These are phyloP conservation scores for Rhizopus arrhizus DNA, from an alignment of 371 early-diverging fungal genomes.

Conservation along the genomic window DNA sequence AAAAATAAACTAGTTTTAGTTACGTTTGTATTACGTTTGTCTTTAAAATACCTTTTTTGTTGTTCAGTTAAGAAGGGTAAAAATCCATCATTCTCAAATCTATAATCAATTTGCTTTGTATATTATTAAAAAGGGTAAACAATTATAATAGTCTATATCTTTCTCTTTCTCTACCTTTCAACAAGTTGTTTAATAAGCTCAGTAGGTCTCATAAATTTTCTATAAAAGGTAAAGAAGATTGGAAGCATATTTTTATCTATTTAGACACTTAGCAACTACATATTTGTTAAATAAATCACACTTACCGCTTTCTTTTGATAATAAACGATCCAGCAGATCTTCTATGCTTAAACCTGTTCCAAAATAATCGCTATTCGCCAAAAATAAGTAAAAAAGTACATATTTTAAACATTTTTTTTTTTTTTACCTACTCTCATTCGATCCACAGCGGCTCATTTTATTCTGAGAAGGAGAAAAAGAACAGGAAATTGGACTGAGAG, in stretches of 20 bases:
- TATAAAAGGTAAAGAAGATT: constrained; percentile 58
- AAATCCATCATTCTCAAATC: constrained; percentile 42
- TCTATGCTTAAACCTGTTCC: constrained; percentile 42
- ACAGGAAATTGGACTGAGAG: constrained; percentile 8
- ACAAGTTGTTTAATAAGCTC: constrained; percentile 51
- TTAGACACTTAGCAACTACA: background rate
- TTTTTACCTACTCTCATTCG: constrained; percentile 49
- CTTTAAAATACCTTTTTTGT: constrained; percentile 34
- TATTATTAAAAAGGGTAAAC: constrained; percentile 3
- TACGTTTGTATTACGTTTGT: constrained; percentile 4
- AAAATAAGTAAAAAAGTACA: constrained; percentile 8
- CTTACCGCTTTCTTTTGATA: constrained; percentile 27
- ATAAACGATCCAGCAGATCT: constrained; percentile 41
- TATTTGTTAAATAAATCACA: constrained; percentile 19
- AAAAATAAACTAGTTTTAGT: constrained; percentile 23
- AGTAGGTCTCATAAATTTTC: constrained; percentile 59
- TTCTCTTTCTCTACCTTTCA: constrained; percentile 35
- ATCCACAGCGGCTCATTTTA: constrained; percentile 35
- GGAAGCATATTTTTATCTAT: constrained; percentile 46
- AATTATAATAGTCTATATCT: background rate
- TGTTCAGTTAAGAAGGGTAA: constrained; percentile 35
- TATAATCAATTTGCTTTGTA: constrained; percentile 7
- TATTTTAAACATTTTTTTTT: constrained; percentile 7
- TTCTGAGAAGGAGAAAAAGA: constrained; percentile 15
- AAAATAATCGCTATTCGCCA: constrained; percentile 37